Evolutionary conservation across 2,329 filamentous ascomycete genomes (phyloP), one percentile per base, ranked within the genome.

Genomic region (Fusarium sp.): DNA sequence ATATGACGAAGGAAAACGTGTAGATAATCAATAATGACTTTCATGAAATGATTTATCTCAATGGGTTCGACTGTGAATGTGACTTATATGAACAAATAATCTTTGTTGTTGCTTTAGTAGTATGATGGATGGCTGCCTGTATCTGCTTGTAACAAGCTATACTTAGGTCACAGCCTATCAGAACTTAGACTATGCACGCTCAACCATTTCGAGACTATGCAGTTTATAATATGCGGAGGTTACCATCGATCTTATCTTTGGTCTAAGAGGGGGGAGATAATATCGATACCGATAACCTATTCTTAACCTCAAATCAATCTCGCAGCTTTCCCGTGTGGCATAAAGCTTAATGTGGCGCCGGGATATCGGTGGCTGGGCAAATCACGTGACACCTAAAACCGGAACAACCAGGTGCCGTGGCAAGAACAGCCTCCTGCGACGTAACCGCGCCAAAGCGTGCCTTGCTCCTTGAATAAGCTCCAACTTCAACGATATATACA

Each of bases 381-480:
- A 22, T 18, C 79, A 81, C 79, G 80, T 82, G 80, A 74, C 14
- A 4, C 0, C 0, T 13, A 13, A 38, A 42, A 20, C 75, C 75
- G 79, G 80, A 80, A 77, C 60, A 79, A 79, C 56, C n/a, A 67
- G 58, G 26, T 34, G 50, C 73, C 79, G 79, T 68, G 62, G 55
- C 61, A 66, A 65, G 63, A 61, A 66, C 34, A 44, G 66, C 57
- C 68, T 70, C 26, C 56, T 78, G 70, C 70, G 73, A 78, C 78
- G 74, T 78, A 74, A 77, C 75, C 75, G 73, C 75, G 77, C 69
- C 58, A 70, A 55, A 68, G 63, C 74, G 75, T 77, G 72, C 73
- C 63, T 76, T 78, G 67, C 69, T 77, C 72, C 70, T 76, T 70
- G 77, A 70, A 76, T 77, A 77, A 80, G 78, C 76, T 80, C 67